Conservation (phyloP, 306 rosid species). For the Lithocarpus polystachyus region DNA sequence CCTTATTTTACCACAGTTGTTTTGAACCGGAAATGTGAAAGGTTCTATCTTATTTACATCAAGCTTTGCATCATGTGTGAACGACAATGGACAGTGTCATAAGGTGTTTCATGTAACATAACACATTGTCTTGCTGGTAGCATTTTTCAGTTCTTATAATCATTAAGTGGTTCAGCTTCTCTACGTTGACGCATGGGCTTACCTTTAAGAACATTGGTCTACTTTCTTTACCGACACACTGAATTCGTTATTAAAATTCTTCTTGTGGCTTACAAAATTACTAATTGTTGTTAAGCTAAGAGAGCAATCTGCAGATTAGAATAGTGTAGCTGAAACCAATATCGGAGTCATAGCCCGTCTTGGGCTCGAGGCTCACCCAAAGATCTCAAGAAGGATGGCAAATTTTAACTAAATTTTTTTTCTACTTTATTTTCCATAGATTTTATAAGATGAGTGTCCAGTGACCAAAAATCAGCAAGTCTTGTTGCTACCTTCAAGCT, state of each 20-base stretch:
- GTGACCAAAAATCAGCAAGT: background rate
- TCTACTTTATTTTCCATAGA: background rate
- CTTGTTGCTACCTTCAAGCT: background rate
- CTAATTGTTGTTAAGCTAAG: no score
- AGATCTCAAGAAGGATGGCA: background rate
- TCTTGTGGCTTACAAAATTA: no score
- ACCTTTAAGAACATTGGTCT: no score
- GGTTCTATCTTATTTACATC: slow-evolving; percentile 84
- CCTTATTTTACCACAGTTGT: slow-evolving; percentile 31
- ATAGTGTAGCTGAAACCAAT: no score
- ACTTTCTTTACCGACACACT: background rate
- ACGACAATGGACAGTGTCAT: slow-evolving; percentile 76
- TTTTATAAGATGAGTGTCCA: background rate
- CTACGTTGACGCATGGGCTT: no score
- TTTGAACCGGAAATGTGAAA: slow-evolving; percentile 66
- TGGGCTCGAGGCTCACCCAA: no score
- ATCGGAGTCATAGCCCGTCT: no score
- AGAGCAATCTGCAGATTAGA: no score
- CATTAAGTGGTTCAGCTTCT: no score
- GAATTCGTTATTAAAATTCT: background rate
- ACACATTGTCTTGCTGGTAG: slow-evolving; percentile 1
- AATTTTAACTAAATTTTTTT: background rate
- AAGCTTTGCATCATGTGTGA: slow-evolving; percentile 88
- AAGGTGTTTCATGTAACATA: slow-evolving; percentile 47
- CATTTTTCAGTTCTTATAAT: background rate